Percentiles rank a stretch among this genome's conserved stretches.
Conservation (phyloP, 768 basidiomycete species). For the Boletus sensibilis region DNA sequence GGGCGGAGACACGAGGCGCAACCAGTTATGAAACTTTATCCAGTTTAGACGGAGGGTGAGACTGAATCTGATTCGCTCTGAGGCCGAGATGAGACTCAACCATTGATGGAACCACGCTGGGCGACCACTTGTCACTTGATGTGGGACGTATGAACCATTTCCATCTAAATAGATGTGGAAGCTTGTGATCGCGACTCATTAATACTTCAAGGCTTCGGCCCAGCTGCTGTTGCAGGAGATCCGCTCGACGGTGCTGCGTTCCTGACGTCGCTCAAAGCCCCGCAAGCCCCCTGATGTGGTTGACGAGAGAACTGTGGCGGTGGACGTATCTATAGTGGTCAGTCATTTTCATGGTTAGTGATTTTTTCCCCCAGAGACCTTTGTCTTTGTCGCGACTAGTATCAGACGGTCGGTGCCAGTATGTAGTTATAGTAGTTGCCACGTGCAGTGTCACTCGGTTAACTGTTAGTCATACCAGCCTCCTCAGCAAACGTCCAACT, state of each 20-base stretch:
- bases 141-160: constrained; percentile 11
- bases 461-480: constrained; percentile 12
- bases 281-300: constrained; percentile 5
- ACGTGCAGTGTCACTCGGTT: constrained; percentile 9
- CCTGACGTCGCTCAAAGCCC: constrained; percentile 2
- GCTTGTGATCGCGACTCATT: constrained; percentile 18
- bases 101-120: not conserved
- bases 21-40: constrained; percentile 25
- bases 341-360: not conserved
- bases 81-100: constrained; percentile 24
- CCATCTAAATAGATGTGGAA: constrained; percentile 11
- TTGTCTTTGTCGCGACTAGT: too few relatives aligned
- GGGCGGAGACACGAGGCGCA: constrained; percentile 17
- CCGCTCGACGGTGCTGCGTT: constrained; percentile 4
- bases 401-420: too few relatives aligned
- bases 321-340: not conserved
- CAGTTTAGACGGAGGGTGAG: constrained; percentile 1
- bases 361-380: not conserved
- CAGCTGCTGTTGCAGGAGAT: constrained; percentile 7
- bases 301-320: not conserved
- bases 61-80: constrained; percentile 23
- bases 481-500: not conserved
- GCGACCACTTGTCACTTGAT: constrained; percentile 17
- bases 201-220: constrained; percentile 3
- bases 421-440: too few relatives aligned